These are phyloP conservation scores for Hibiscus tridactylites DNA, from an alignment of 345 rosid genomes.

Conservation along the genomic window DNA sequence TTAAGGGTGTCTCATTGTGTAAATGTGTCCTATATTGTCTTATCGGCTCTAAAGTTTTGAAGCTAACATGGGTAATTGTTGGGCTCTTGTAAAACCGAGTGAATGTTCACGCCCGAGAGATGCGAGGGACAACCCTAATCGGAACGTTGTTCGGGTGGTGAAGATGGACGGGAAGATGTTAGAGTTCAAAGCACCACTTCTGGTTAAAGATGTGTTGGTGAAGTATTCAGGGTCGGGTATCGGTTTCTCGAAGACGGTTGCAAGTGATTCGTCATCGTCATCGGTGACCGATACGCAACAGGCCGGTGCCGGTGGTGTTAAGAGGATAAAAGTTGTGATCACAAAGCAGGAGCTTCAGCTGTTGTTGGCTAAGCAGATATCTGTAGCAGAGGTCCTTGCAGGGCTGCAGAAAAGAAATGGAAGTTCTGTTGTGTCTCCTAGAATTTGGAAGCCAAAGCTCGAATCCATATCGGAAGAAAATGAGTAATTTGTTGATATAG, in stretches of 20 bases:
- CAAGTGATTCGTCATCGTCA: too few species aligned
- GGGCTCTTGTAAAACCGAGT: not conserved
- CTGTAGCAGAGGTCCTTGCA: slow-evolving; percentile 17
- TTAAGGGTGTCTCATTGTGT: not conserved
- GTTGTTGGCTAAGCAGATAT: slow-evolving; percentile 19
- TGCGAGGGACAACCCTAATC: not conserved
- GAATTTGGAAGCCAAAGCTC: slow-evolving; percentile 40
- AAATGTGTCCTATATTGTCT: not conserved
- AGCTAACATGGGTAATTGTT: slow-evolving; percentile 19
- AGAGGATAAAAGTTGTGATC: slow-evolving; percentile 33
- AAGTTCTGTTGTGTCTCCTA: slow-evolving; percentile 8
- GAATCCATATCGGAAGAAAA: slow-evolving; percentile 40
- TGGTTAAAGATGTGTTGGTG: slow-evolving; percentile 21
- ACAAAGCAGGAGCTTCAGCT: slow-evolving; percentile 32
- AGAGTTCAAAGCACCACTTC: slow-evolving; percentile 20
- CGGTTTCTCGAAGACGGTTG: slow-evolving; percentile 13
- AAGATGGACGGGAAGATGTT: slow-evolving; percentile 25
- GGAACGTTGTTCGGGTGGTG: slow-evolving; percentile 23
- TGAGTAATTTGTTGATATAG: not conserved
- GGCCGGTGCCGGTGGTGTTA: slow-evolving; percentile 7
- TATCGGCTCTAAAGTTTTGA: not conserved
- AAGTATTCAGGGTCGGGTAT: slow-evolving; percentile 18
- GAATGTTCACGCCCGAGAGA: slow-evolving; percentile 8
- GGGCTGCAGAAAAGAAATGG: slow-evolving; percentile 1
- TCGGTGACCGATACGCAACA: not conserved